These are phyloP conservation scores for Symmetrospora coprosmae DNA, from an alignment of 768 basidiomycete species.

Conservation along the genomic window DNA sequence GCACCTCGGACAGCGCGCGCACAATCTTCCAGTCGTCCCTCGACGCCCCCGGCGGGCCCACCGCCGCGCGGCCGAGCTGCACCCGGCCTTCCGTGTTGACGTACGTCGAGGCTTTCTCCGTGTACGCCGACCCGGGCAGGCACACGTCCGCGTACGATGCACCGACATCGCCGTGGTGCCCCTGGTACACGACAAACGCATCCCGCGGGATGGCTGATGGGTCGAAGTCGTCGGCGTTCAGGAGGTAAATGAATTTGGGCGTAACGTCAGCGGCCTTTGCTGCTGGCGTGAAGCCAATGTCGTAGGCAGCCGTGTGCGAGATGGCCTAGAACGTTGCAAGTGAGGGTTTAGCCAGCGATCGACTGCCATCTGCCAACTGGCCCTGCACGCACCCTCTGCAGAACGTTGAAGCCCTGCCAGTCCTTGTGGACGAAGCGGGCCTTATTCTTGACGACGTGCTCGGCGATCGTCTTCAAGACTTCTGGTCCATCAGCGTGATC, in stretches of 20 bases:
- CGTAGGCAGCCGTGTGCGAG: conserved; percentile 85
- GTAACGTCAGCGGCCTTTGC: conserved; percentile 56
- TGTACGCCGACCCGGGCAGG: conserved; percentile 82
- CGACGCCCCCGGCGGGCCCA: conserved; percentile 83
- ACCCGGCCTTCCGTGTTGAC: conserved; percentile 91
- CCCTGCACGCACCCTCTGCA: conserved; percentile 60
- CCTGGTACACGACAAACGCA: conserved; percentile 97
- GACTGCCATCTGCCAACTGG: neutral
- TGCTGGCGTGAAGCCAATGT: conserved; percentile 82
- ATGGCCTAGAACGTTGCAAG: conserved; percentile 47
- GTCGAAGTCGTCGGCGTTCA: conserved; percentile 89
- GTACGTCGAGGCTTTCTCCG: conserved; percentile 81
- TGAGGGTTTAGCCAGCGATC: neutral
- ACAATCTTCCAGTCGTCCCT: conserved; percentile 54
- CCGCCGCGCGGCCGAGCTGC: conserved; percentile 79
- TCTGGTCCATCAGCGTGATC: conserved; percentile 75
- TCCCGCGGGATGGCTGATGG: conserved; percentile 72
- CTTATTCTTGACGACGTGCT: conserved; percentile 67
- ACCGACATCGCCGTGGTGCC: conserved; percentile 92
- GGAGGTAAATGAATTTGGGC: conserved; percentile 90
- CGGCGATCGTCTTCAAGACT: conserved; percentile 59
- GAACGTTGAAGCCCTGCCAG: conserved; percentile 87
- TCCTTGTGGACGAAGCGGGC: conserved; percentile 61
- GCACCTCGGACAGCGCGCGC: conserved; percentile 70
- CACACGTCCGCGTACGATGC: conserved; percentile 96